Conservation (phyloP, 1,284 basidiomycete species). For the Tilletia walkeri region DNA sequence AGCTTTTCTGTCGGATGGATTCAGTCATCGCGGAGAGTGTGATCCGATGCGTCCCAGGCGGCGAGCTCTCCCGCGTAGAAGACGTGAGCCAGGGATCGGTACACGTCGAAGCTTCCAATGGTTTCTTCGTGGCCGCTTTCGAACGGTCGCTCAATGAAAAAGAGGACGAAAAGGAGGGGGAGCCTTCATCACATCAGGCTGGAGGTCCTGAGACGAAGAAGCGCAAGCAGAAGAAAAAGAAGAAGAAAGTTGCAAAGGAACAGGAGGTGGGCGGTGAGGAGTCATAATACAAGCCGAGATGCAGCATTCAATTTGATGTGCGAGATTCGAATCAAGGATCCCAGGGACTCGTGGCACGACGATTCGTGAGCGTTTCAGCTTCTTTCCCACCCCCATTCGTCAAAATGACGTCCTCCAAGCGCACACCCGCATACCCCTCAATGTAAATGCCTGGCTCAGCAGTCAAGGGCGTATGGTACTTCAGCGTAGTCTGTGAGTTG, state of each 20-base stretch:
- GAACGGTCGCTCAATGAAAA: constrained; percentile 20
- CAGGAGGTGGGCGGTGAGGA: background rate
- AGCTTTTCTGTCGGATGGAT: background rate
- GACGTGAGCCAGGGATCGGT: constrained; percentile 21
- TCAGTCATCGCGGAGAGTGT: constrained; percentile 27
- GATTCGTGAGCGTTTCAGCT: constrained; percentile 24
- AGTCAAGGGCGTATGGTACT: constrained; percentile 71
- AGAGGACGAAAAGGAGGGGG: background rate
- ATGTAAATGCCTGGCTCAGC: constrained; percentile 83
- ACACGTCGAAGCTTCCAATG: constrained; percentile 38
- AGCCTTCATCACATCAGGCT: background rate
- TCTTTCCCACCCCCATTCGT: constrained; percentile 64
- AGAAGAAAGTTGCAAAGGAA: constrained; percentile 6
- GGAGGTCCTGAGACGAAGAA: background rate
- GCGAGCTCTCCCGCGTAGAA: background rate
- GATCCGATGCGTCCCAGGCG: constrained; percentile 40
- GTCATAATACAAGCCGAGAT: background rate
- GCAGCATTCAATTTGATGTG: background rate
- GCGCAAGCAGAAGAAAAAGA: constrained; percentile 11
- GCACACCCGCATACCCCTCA: constrained; percentile 71
- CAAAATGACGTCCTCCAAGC: constrained; percentile 79
- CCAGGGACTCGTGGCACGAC: background rate
- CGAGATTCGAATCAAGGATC: background rate
- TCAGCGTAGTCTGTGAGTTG: constrained; percentile 62
- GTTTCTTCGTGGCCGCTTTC: constrained; percentile 49